Evolutionary conservation across 768 basidiomycete species (phyloP).

Genomic region (Butyriboletus loyo): DNA sequence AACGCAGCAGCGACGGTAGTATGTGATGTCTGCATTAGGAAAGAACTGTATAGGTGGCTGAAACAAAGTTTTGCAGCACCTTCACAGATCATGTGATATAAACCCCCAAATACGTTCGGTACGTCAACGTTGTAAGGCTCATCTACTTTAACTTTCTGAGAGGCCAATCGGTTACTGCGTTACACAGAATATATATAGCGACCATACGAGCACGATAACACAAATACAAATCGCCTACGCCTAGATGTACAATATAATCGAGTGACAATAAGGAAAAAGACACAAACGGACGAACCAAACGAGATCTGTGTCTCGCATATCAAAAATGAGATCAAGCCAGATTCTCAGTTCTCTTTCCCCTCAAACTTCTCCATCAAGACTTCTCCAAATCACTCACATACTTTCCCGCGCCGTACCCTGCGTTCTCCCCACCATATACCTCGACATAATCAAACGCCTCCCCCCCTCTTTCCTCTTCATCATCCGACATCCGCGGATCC

Average conservation of each 20-base stretch:
- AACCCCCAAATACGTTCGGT: too few species aligned
- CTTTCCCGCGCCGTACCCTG: slow-evolving; percentile 41
- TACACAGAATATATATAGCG: neutral
- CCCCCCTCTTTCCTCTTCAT: slow-evolving; percentile 30
- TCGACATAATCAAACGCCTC: slow-evolving; percentile 57
- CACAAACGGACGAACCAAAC: neutral
- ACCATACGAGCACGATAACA: neutral
- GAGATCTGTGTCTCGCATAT: too few species aligned
- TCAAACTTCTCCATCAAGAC: neutral
- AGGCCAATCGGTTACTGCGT: neutral
- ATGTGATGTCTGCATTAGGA: slow-evolving; percentile 1
- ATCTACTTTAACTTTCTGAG: too few species aligned
- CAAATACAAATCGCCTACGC: neutral
- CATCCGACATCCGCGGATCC: slow-evolving; percentile 25
- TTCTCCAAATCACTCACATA: slow-evolving; percentile 48
- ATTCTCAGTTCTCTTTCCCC: neutral
- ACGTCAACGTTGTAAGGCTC: too few species aligned
- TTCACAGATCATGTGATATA: neutral
- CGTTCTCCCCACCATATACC: slow-evolving; percentile 42
- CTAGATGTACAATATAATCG: slow-evolving; percentile 5
- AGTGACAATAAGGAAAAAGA: slow-evolving; percentile 7
- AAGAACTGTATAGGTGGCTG: slow-evolving; percentile 30
- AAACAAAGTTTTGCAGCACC: slow-evolving; percentile 12
- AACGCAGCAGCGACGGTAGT: neutral
- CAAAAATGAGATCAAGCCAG: neutral